A percentile compares a stretch with the other conserved stretches of the same genome.
phyloP scores from a whole-genome alignment of 768 basidiomycete genomes.

The Sporobolomyces pararoseus region DNA sequence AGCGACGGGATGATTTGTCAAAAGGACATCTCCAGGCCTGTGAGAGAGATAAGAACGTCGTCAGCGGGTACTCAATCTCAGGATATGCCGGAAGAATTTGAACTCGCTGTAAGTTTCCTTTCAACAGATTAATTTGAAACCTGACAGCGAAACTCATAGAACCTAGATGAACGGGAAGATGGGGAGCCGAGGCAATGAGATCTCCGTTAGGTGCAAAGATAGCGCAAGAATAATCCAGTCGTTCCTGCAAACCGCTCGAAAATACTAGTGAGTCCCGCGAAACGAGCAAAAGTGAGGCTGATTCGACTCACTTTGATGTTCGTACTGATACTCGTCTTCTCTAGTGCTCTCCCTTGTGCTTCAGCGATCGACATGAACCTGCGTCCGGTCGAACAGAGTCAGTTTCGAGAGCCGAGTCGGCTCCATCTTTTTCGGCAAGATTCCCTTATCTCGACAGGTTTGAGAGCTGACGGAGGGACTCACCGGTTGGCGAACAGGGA shows the following conservation, averaged over 20 bases:
- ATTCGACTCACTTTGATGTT: constrained; percentile 69
- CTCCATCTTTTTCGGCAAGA: not conserved
- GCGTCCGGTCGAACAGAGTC: no score
- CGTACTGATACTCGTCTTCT: constrained; percentile 51
- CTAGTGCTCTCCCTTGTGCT: constrained; percentile 16
- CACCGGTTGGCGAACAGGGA: constrained; percentile 77
- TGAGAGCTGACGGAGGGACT: not conserved
- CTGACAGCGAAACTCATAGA: constrained; percentile 48
- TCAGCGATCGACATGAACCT: constrained; percentile 82
- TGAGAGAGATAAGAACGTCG: not conserved
- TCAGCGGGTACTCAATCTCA: not conserved
- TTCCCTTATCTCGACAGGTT: no score
- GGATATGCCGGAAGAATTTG: not conserved
- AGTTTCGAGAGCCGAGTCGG: not conserved
- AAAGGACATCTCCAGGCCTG: constrained; percentile 70
- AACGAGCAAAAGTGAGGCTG: no score
- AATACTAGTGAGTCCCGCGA: not conserved
- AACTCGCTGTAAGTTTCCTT: constrained; percentile 61
- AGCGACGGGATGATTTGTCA: constrained; percentile 86
- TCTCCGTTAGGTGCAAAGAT: constrained; percentile 91
- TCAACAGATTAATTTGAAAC: constrained; percentile 48
- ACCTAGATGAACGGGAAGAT: constrained; percentile 33
- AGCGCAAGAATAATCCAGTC: constrained; percentile 90
- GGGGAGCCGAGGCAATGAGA: constrained; percentile 70
- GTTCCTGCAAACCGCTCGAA: constrained; percentile 52